Base-by-base conservation (phyloP, 805 yeast genomes). In the Zygoascus tannicola region DNA sequence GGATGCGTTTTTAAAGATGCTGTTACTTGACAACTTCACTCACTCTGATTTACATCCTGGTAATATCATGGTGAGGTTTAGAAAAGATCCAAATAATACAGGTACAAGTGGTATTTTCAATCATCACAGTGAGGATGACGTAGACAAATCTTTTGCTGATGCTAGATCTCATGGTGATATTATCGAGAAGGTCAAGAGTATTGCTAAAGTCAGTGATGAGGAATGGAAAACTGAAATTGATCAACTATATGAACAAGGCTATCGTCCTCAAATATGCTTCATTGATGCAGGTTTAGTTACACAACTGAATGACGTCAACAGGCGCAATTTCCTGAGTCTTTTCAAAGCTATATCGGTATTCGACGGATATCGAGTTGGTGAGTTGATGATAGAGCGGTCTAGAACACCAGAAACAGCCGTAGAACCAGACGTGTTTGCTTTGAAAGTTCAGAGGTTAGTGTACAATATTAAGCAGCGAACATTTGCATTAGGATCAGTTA, bases 31-130 rank as follows among this genome's bases (percentile, higher is more conserved):
- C 65, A 88, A 92, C 60, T 92, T 92, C 62, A 85, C 88, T 36
- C 99, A 92, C 61, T 90, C 97, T 0, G 99, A 92, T 65, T 69
- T 92, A 47, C 99, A 92, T 54, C 97, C 98, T 0, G 99, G 99
- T 3, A 92, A 92, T 60, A 85, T 92, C 57, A 76, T 87, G 69
- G 75, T 85, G 5, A 66, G 85, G 39, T 79, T 84, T 54, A 71
- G 80, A 52, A 77, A 76, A 2, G 60, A 65, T 47, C 47, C 48
- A 7, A 49, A 50, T 19, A 48, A 45, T 30, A 20, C 23, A 12
- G 46, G 48, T 18, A 55, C 51, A n/a, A 42, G 55, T 12, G 50
- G 55, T 5, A n/a, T n/a, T n/a, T n/a, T n/a, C n/a, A 56, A 54
- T 16, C 43, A 45, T 2, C 52, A 60, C 4, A 38, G 47, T 5